phyloP scores from a whole-genome alignment of 176 grass and related monocot genomes.

The Hyparrhenia diplandra region DNA sequence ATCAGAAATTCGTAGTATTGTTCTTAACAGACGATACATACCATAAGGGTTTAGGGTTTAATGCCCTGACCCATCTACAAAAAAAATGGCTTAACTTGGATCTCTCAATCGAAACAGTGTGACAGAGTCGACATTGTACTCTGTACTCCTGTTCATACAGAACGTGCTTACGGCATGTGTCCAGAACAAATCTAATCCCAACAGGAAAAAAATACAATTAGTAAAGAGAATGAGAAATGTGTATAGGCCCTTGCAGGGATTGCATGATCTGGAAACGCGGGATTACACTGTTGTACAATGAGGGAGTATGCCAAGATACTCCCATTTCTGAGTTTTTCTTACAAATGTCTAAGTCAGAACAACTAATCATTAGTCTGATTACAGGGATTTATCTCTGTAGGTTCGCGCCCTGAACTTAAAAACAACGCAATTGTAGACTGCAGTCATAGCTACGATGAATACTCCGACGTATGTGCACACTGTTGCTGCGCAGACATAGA shows the following conservation, averaged over 20 bases:
- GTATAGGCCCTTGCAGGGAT: not conserved
- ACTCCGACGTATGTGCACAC: constrained; percentile 74
- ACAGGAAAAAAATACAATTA: not conserved
- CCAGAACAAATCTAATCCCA: not conserved
- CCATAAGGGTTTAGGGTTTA: not conserved
- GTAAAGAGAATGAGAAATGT: not conserved
- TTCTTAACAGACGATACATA: not conserved
- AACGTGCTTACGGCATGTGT: not conserved
- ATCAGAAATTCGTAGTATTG: not conserved
- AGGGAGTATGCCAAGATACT: not conserved
- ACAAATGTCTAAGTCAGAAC: not conserved
- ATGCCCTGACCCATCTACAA: not conserved
- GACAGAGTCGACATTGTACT: not conserved
- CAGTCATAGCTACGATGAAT: constrained; percentile 41
- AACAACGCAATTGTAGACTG: constrained; percentile 40
- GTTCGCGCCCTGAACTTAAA: constrained; percentile 35
- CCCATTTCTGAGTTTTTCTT: not conserved
- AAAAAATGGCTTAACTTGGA: not conserved
- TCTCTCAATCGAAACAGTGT: not conserved
- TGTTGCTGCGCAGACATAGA: constrained; percentile 86
- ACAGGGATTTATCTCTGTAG: not conserved
- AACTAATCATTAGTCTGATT: not conserved
- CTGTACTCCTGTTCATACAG: not conserved
- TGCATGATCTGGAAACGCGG: not conserved
- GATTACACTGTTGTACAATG: not conserved